Percentiles rank a stretch among this genome's conserved stretches.
These are phyloP conservation scores for Dendrostoma leiphaemia DNA, from an alignment of 2,329 filamentous ascomycete species.

Conservation along the genomic window DNA sequence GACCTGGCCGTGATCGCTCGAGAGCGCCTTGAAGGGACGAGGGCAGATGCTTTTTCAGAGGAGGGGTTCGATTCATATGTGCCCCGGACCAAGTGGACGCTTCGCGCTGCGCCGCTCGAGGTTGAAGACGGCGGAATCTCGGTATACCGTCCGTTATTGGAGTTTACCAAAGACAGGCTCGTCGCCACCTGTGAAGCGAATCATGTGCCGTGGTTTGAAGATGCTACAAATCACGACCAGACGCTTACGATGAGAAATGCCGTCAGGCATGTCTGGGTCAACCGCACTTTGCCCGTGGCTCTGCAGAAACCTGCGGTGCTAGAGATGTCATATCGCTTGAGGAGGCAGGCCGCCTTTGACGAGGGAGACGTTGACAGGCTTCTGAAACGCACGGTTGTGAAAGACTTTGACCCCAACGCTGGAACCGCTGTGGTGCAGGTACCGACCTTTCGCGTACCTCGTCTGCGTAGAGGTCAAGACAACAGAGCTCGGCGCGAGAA, in stretches of 20 bases:
- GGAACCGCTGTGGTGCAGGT: slow-evolving; percentile 48
- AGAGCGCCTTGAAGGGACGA: slow-evolving; percentile 9
- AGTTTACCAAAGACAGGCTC: slow-evolving; percentile 71
- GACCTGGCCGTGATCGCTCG: slow-evolving; percentile 21
- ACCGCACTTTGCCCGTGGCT: slow-evolving; percentile 64
- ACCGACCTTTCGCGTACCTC: slow-evolving; percentile 32
- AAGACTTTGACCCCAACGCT: slow-evolving; percentile 44
- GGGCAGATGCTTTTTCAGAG: slow-evolving; percentile 18
- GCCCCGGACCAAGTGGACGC: slow-evolving; percentile 13
- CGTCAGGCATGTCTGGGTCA: slow-evolving; percentile 63
- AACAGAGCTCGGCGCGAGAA: slow-evolving; percentile 22
- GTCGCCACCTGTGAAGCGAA: slow-evolving; percentile 71
- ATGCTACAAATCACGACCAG: slow-evolving; percentile 75
- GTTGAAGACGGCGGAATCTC: slow-evolving; percentile 66
- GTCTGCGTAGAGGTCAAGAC: slow-evolving; percentile 20
- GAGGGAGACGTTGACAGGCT: slow-evolving; percentile 54
- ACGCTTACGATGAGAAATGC: slow-evolving; percentile 81
- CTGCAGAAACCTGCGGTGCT: slow-evolving; percentile 66
- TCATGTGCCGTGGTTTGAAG: slow-evolving; percentile 74
- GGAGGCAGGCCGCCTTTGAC: slow-evolving; percentile 39
- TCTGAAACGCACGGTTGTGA: slow-evolving; percentile 47
- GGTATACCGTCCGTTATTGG: slow-evolving; percentile 67
- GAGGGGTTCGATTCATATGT: slow-evolving; percentile 24
- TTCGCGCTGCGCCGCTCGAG: slow-evolving; percentile 25
- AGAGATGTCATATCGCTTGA: slow-evolving; percentile 53